phyloP scores from a whole-genome alignment of 306 rosid species.

The Benincasa hispida region DNA sequence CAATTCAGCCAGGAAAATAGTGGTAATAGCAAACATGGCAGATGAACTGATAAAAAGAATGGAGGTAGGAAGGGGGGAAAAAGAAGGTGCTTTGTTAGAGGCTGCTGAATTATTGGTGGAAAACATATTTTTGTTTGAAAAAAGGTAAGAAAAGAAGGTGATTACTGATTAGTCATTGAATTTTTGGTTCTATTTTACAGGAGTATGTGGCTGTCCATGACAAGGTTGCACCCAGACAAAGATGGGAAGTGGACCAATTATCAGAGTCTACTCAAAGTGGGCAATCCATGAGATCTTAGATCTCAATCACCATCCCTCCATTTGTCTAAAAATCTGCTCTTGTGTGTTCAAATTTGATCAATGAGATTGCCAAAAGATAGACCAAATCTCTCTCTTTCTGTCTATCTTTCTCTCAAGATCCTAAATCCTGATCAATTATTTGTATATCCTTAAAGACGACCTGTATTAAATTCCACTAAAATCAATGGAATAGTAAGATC shows the following conservation, averaged over 20 bases:
- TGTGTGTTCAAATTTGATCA: background rate
- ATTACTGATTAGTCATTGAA: slow-evolving; percentile 2
- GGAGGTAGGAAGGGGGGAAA: slow-evolving; percentile 30
- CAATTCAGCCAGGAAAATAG: slow-evolving; percentile 41
- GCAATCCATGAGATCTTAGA: slow-evolving; percentile 24
- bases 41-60: slow-evolving; percentile 38
- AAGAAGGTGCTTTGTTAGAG: background rate
- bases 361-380: background rate
- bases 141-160: background rate
- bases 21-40: slow-evolving; percentile 44
- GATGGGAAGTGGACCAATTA: slow-evolving; percentile 37
- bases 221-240: slow-evolving; percentile 44
- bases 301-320: slow-evolving; percentile 16
- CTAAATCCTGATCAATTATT: slow-evolving; percentile 10
- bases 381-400: background rate
- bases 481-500: background rate
- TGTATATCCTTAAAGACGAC: background rate
- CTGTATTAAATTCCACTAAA: slow-evolving; percentile 1
- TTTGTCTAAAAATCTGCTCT: background rate
- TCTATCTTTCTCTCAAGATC: background rate
- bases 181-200: slow-evolving; percentile 19
- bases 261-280: slow-evolving; percentile 25
- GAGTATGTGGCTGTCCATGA: slow-evolving; percentile 41
- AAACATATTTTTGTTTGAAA: slow-evolving; percentile 12
- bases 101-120: slow-evolving; percentile 19